A percentile compares a stretch with the other conserved stretches of the same genome.
Evolutionary conservation across 75 land plant genomes (phyloP).

Genomic region (Adiantum capillusveneris): DNA sequence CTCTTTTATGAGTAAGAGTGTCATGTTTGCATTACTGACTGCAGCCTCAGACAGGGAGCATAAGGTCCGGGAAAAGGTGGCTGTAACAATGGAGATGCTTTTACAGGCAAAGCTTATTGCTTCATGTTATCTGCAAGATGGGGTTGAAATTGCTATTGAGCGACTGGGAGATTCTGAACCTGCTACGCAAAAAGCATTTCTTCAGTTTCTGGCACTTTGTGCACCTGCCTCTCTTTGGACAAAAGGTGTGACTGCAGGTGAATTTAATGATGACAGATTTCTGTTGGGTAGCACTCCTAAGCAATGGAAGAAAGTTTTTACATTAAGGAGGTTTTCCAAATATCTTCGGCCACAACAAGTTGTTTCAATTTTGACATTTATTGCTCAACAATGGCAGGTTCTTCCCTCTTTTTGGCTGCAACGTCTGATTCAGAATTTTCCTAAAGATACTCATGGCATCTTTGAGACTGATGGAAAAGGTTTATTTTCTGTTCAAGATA

Average conservation of each 20-base stretch:
- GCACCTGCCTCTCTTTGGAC: slow-evolving; percentile 49
- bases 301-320: slow-evolving; percentile 66
- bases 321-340: slow-evolving; percentile 40
- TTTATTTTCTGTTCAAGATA: slow-evolving; percentile 8
- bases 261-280: not conserved
- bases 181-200: slow-evolving; percentile 43
- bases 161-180: slow-evolving; percentile 78
- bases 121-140: slow-evolving; percentile 37
- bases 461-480: slow-evolving; percentile 15
- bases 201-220: slow-evolving; percentile 42
- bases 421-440: slow-evolving; percentile 60
- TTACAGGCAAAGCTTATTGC: slow-evolving; percentile 48
- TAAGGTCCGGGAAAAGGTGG: slow-evolving; percentile 55
- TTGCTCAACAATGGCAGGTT: slow-evolving; percentile 86
- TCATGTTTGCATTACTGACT: slow-evolving; percentile 47
- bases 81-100: slow-evolving; percentile 50
- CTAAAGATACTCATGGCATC: slow-evolving; percentile 20
- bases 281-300: slow-evolving; percentile 10
- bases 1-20: slow-evolving; percentile 12
- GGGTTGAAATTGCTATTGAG: slow-evolving; percentile 61
- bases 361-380: slow-evolving; percentile 68
- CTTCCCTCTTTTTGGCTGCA: slow-evolving; percentile 79
- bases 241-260: slow-evolving; percentile 12
- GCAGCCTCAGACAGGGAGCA: slow-evolving; percentile 74
- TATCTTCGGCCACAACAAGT: slow-evolving; percentile 72